Evolutionary conservation across 257 asterid species (phyloP).

Genomic region (Linderniella brevidens): DNA sequence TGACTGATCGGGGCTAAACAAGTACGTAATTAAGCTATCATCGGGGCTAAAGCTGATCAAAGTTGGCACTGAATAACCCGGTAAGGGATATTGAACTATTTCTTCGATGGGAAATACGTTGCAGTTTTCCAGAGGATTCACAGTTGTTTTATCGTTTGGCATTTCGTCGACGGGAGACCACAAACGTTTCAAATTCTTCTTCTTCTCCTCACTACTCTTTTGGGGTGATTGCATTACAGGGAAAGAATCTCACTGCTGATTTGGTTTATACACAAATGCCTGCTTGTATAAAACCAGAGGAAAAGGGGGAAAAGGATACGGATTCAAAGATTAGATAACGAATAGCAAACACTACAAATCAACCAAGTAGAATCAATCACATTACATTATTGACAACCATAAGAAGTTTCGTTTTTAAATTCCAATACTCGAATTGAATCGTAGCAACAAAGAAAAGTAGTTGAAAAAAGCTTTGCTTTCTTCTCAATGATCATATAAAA

Average conservation of each 20-base stretch:
- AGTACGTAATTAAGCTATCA: constrained; percentile 53
- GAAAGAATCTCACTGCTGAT: constrained; percentile 14
- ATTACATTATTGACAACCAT: no score
- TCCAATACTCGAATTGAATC: no score
- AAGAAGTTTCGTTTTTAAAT: no score
- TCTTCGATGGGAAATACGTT: constrained; percentile 57
- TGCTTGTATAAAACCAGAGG: constrained; percentile 31
- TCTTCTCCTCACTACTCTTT: constrained; percentile 12
- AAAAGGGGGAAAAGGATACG: constrained; percentile 10
- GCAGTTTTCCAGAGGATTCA: constrained; percentile 40
- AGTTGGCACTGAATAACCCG: constrained; percentile 63
- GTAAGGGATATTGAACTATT: constrained; percentile 72
- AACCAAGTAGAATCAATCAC: no score
- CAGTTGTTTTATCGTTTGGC: constrained; percentile 47
- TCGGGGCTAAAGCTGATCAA: constrained; percentile 79
- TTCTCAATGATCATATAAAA: no score
- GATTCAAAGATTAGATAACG: no score
- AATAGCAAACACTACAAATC: no score
- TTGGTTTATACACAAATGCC: constrained; percentile 23
- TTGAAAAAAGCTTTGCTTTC: no score
- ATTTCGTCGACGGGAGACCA: constrained; percentile 35
- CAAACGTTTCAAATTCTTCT: constrained; percentile 40
- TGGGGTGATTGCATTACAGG: constrained; percentile 59
- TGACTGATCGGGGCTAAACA: constrained; percentile 60
- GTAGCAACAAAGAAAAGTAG: no score